Conservation (phyloP, 352 stramenopile species). For the Vaucheria bursata region DNA sequence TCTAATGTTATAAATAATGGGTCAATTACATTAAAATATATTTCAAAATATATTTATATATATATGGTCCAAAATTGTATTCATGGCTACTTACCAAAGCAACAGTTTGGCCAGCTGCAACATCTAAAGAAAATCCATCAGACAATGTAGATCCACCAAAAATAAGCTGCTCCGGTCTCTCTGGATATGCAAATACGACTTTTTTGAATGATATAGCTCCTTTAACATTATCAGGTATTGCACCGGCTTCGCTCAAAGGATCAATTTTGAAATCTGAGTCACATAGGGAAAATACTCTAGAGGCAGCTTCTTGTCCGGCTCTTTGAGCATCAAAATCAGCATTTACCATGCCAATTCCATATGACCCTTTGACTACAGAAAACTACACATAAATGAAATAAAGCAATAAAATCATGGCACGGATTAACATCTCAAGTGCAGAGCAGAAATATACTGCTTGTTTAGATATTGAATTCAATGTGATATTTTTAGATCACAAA, state of each 20-base stretch:
- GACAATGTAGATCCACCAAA: not conserved
- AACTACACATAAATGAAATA: constrained; percentile 39
- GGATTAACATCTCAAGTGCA: no score
- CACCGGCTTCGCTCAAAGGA: constrained; percentile 20
- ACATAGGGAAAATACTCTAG: not conserved
- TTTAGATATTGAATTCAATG: no score
- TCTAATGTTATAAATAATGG: not conserved
- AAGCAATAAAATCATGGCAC: no score
- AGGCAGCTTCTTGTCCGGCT: not conserved
- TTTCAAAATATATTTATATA: not conserved
- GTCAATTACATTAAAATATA: not conserved
- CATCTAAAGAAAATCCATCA: constrained; percentile 44
- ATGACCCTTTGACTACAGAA: constrained; percentile 35
- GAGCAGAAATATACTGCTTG: no score
- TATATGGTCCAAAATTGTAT: not conserved
- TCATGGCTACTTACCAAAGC: constrained; percentile 48
- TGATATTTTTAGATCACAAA: no score
- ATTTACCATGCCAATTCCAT: constrained; percentile 34
- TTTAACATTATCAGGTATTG: constrained; percentile 10
- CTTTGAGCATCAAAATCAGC: constrained; percentile 7
- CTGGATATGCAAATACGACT: constrained; percentile 67
- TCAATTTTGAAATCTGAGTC: constrained; percentile 15
- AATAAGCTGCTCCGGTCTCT: constrained; percentile 48
- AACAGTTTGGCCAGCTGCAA: constrained; percentile 44
- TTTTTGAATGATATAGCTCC: constrained; percentile 60